phyloP scores from a whole-genome alignment of 75 land plant species.

The Cunninghamia lanceolata region DNA sequence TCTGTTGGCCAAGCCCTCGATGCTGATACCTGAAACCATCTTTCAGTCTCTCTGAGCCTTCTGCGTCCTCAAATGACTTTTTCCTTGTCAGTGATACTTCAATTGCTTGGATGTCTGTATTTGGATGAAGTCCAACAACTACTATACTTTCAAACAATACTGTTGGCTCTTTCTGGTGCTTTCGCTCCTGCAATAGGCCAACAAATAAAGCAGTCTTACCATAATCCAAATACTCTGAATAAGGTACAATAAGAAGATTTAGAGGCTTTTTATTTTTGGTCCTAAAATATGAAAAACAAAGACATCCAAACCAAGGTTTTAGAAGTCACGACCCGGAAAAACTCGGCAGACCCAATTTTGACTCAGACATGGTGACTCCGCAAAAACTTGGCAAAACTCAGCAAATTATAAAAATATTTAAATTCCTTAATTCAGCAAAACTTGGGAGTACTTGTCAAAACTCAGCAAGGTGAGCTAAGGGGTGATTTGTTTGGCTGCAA shows the following conservation, averaged over 20 bases:
- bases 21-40: constrained; percentile 25
- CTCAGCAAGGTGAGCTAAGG: too few relatives aligned
- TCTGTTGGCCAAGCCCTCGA: constrained; percentile 34
- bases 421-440: too few relatives aligned
- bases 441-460: too few relatives aligned
- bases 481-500: too few relatives aligned
- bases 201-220: background rate
- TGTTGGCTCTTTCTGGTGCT: constrained; percentile 51
- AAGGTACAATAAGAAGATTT: background rate
- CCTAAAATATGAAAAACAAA: background rate
- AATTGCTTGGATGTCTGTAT: constrained; percentile 41
- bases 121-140: constrained; percentile 71
- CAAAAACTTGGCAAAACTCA: too few relatives aligned
- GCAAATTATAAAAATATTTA: too few relatives aligned
- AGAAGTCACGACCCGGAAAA: background rate
- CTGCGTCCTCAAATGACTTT: constrained; percentile 19
- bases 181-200: constrained; percentile 42
- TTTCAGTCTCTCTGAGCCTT: constrained; percentile 32
- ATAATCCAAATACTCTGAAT: background rate
- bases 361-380: too few relatives aligned
- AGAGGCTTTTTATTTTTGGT: background rate
- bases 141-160: constrained; percentile 70
- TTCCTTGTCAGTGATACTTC: constrained; percentile 23
- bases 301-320: background rate
- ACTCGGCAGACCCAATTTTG: too few relatives aligned